Evolutionary conservation across 805 yeast species (phyloP), one percentile per base, ranked within the genome.

Genomic region (Suhomyces emberorum): DNA sequence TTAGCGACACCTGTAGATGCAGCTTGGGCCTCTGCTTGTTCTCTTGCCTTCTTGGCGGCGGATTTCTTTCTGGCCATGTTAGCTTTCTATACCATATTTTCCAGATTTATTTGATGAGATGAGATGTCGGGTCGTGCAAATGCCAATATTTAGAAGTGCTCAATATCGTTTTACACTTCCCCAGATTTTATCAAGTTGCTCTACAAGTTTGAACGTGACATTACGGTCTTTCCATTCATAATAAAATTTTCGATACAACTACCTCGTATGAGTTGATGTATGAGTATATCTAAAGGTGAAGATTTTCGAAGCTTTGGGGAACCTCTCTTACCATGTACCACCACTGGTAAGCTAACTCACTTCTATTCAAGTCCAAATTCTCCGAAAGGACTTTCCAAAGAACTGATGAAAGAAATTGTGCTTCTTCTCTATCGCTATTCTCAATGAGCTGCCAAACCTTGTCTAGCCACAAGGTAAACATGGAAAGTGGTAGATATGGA

Each of bases 41-140:
- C 70, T 54, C 65, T 70, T 8, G 89, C 89, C 52, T 65, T 81
- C 54, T 81, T 83, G 38, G 88, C 69, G 27, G 89, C 88, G 16
- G 91, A 82, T 72, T 85, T 85, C 80, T 85, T 86, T 77, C 95
- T 81, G 28, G 93, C 81, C 95, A 85, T 85, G 26, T 17, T 18
- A 16, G 15, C 7, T 6, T 37, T 37, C 23, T 4, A 34, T 21
- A 28, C 26, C 28, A 20, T 20, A 35, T 14, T 25, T 25, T 26
- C 18, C 22, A 25, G 23, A 20, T 27, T 15, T 12, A 29, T 15
- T 43, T 38, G 44, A 41, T 46, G 53, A 46, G 54, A 42, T 51
- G 51, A 43, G 46, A 32, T 29, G 18, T 20, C 30, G 26, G 20
- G 25, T 18, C 36, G 30, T 33, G 30, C 27, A 26, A 16, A 15